phyloP scores from a whole-genome alignment of 1,139 yeast species.

The Martiniozyma asiatica region DNA sequence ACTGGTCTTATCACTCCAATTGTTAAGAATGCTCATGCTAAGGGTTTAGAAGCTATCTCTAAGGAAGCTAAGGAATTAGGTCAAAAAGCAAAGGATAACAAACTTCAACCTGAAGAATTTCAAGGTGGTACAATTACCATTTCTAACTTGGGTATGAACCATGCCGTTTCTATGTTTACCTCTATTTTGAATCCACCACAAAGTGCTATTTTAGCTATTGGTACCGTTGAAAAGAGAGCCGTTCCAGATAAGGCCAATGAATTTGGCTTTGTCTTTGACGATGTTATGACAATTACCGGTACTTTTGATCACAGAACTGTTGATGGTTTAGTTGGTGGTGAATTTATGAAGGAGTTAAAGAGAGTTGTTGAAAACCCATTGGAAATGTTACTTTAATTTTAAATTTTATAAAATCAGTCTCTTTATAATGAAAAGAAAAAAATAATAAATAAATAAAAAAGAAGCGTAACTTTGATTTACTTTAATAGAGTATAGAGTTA shows the following conservation, averaged over 20 bases:
- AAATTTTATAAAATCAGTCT: no score
- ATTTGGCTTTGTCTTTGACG: slow-evolving; percentile 86
- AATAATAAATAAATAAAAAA: no score
- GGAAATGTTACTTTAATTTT: slow-evolving; percentile 63
- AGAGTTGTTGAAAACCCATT: slow-evolving; percentile 89
- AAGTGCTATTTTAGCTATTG: slow-evolving; percentile 84
- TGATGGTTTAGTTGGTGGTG: slow-evolving; percentile 98
- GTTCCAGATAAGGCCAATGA: slow-evolving; percentile 87
- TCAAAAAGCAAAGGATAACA: slow-evolving; percentile 89
- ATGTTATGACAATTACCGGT: slow-evolving; percentile 84
- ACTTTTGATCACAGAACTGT: slow-evolving; percentile 96
- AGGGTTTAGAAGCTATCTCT: slow-evolving; percentile 78
- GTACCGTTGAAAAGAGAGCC: slow-evolving; percentile 86
- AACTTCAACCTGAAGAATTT: slow-evolving; percentile 89
- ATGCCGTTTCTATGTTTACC: slow-evolving; percentile 83
- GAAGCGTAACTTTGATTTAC: no score
- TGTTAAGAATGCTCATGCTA: slow-evolving; percentile 72
- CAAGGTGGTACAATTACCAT: slow-evolving; percentile 99
- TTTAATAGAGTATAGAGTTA: no score
- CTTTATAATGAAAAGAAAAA: no score
- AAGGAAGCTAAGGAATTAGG: slow-evolving; percentile 83
- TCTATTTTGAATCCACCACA: slow-evolving; percentile 98
- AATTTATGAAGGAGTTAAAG: slow-evolving; percentile 88
- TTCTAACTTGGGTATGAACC: slow-evolving; percentile 98
- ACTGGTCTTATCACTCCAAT: slow-evolving; percentile 96